Evolutionary conservation across 2,329 filamentous ascomycete genomes (phyloP), one percentile per base, ranked within the genome.

Genomic region (Sclerotinia nivalis): DNA sequence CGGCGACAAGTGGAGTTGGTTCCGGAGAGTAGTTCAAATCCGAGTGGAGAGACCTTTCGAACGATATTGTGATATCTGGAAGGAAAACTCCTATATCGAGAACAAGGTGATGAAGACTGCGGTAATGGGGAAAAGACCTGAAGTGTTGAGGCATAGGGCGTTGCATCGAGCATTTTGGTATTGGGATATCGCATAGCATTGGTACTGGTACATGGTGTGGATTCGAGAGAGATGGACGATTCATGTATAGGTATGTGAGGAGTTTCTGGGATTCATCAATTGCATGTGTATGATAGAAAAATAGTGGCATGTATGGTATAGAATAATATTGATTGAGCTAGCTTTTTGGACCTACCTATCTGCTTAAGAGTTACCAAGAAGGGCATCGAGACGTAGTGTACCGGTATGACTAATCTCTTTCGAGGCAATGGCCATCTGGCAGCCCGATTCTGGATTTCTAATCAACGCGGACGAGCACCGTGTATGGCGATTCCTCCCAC

Each of bases 321-420:
- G 13, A 37, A 40, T 7, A 43, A 10, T 10, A 25, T 64, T 52
- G 60, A 37, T 50, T 52, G 8, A 40, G 22, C 31, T 40, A 64
- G 22, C 22, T 64, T 64, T 6, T 50, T 50, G 13, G 45, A 64
- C 60, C 60, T 64, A 64, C 60, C 60, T 64, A 49, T 47, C 31
- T 50, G 1, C 12, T 40, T 15, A 34, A 1, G 10, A 20, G 12
- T 6, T 15, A 10, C 2, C 15, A 12, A n/a, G 28, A 50, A 47
- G 28, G 2, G 4, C 12, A 18, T 34, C 4, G 2, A 34, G 18
- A 37, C 12, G n/a, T 37, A 7, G 13, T 6, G n/a, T 34, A 1
- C 15, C 18, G 2, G 9, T 8, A 6, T 37, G 54, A 56, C 8
- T 4, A 56, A 20, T 34, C 15, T 40, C 10, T 3, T 13, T 25